phyloP scores from a whole-genome alignment of 805 yeast genomes.

The Lipomyces mesembrius region DNA sequence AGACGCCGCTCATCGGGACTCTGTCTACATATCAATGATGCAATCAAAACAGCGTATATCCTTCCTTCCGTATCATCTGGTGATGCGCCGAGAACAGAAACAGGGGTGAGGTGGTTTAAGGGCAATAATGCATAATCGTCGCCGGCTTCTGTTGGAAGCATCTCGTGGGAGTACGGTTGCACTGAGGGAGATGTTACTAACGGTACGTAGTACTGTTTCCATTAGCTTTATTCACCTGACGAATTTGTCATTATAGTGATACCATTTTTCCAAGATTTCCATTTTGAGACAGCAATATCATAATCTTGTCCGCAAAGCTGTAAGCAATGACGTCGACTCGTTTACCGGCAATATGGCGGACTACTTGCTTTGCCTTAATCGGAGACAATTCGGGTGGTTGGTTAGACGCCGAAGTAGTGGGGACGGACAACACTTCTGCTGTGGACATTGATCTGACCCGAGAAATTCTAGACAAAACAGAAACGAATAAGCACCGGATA shows the following conservation, averaged over 20 bases:
- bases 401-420: neutral
- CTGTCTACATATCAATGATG: constrained; percentile 30
- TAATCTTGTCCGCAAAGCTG: constrained; percentile 33
- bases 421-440: neutral
- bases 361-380: constrained; percentile 18
- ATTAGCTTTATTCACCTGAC: neutral
- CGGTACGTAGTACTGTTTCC: constrained; percentile 30
- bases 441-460: neutral
- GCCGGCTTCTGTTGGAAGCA: constrained; percentile 7
- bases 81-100: constrained; percentile 26
- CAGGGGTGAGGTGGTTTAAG: constrained; percentile 29
- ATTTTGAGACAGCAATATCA: constrained; percentile 27
- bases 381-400: constrained; percentile 4
- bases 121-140: constrained; percentile 33
- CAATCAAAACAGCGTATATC: constrained; percentile 34
- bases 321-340: constrained; percentile 30
- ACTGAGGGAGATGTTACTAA: constrained; percentile 21
- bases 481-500: neutral
- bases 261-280: constrained; percentile 36
- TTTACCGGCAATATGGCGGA: constrained; percentile 17
- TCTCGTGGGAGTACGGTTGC: constrained; percentile 22
- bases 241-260: neutral
- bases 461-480: neutral
- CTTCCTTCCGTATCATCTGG: constrained; percentile 30
- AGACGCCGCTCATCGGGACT: constrained; percentile 32